These are phyloP conservation scores for Mycena vitilis DNA, from an alignment of 768 basidiomycete genomes.

Conservation along the genomic window DNA sequence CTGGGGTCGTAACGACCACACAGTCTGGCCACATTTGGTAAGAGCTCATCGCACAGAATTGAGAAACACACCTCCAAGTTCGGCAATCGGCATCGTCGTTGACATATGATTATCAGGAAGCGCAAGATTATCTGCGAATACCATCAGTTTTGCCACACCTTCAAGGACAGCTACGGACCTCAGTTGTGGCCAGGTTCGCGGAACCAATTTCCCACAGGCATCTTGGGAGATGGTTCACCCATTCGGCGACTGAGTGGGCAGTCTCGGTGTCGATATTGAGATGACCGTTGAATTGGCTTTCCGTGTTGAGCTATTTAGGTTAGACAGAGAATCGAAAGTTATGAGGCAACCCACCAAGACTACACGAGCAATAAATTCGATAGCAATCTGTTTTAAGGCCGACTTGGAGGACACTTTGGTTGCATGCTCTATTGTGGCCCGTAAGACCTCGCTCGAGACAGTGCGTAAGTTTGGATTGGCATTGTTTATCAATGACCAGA, in stretches of 20 bases:
- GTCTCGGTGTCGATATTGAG: conserved; percentile 52
- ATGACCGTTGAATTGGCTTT: conserved; percentile 61
- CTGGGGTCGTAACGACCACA: conserved; percentile 64
- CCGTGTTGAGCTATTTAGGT: conserved; percentile 67
- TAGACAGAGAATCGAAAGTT: conserved; percentile 3
- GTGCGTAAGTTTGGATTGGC: conserved; percentile 40
- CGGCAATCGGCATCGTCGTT: conserved; percentile 62
- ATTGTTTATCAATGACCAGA: conserved; percentile 79
- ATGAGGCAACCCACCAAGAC: conserved; percentile 64
- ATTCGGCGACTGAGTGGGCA: conserved; percentile 55
- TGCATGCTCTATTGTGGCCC: conserved; percentile 75
- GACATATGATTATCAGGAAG: conserved; percentile 70
- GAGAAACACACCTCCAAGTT: conserved; percentile 55
- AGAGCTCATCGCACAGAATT: neutral
- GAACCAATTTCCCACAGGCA: conserved; percentile 86
- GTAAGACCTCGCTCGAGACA: conserved; percentile 53
- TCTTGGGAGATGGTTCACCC: conserved; percentile 83
- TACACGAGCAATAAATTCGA: conserved; percentile 81
- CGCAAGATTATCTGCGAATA: conserved; percentile 63
- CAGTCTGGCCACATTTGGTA: conserved; percentile 51
- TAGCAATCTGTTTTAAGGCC: conserved; percentile 70
- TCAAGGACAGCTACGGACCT: conserved; percentile 57
- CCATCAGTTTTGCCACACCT: neutral
- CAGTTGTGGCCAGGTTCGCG: conserved; percentile 64
- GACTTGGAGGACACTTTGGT: conserved; percentile 68